A percentile compares a stretch with the other conserved stretches of the same genome.
Evolutionary conservation across 2,329 filamentous ascomycete genomes (phyloP).

Genomic region (Xylaria digitata): DNA sequence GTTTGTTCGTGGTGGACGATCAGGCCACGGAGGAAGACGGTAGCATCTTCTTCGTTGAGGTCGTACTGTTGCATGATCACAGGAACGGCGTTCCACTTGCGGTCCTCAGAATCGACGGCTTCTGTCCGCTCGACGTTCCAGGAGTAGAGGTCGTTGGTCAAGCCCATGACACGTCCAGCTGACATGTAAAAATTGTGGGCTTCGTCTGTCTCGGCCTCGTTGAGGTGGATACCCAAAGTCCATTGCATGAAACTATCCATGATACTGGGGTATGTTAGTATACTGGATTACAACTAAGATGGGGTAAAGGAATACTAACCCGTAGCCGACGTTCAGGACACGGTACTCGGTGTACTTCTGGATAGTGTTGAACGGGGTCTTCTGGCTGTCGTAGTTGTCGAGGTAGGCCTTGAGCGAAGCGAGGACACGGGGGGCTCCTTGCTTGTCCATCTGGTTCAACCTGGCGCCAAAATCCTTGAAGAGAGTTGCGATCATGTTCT

Average conservation of each 20-base stretch:
- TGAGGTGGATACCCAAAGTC: constrained; percentile 39
- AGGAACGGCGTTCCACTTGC: constrained; percentile 42
- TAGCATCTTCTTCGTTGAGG: constrained; percentile 37
- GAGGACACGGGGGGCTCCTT: constrained; percentile 36
- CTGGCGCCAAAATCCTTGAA: constrained; percentile 39
- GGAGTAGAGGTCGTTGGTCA: constrained; percentile 42
- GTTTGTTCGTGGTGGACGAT: constrained; percentile 39
- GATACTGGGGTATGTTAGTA: constrained; percentile 32
- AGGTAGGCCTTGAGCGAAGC: constrained; percentile 38
- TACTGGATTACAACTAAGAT: background rate
- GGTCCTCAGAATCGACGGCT: constrained; percentile 31
- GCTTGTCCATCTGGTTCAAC: constrained; percentile 38
- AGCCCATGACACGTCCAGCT: constrained; percentile 40
- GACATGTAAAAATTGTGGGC: constrained; percentile 39
- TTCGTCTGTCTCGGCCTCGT: constrained; percentile 39
- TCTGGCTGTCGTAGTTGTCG: constrained; percentile 42
- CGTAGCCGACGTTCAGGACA: constrained; percentile 41
- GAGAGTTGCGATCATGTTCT: constrained; percentile 33
- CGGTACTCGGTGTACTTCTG: constrained; percentile 42
- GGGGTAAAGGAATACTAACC: constrained; percentile 20
- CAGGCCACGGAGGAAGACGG: constrained; percentile 36
- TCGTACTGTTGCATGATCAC: constrained; percentile 42
- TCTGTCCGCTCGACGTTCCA: constrained; percentile 42
- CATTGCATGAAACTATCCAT: constrained; percentile 44
- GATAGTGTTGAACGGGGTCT: constrained; percentile 40